These are phyloP conservation scores for Verticillium klebahnii DNA, from an alignment of 2,329 filamentous ascomycete genomes.

Conservation along the genomic window DNA sequence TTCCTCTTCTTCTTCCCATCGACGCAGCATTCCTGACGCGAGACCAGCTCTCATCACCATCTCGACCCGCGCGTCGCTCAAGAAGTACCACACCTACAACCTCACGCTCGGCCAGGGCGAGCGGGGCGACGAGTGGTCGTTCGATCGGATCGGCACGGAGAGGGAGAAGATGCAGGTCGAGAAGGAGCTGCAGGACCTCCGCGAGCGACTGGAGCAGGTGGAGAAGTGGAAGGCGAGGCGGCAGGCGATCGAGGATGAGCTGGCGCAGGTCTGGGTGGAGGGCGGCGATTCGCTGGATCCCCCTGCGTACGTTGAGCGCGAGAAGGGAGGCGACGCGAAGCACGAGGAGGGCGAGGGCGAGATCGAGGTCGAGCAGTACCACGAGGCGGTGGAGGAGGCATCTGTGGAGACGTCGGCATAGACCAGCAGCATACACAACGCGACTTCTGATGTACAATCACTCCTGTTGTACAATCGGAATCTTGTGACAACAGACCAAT, in stretches of 20 bases:
- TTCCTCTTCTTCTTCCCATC: not conserved
- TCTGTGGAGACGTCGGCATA: not conserved
- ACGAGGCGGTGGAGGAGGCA: not conserved
- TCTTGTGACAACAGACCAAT: not conserved
- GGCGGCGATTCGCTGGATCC: slow-evolving; percentile 42
- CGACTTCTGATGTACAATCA: not conserved
- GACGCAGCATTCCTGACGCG: slow-evolving; percentile 11
- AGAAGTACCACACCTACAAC: slow-evolving; percentile 93
- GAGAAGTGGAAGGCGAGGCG: slow-evolving; percentile 77
- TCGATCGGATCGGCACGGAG: slow-evolving; percentile 89
- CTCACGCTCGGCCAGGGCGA: slow-evolving; percentile 79
- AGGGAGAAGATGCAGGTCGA: slow-evolving; percentile 91
- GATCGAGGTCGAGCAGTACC: slow-evolving; percentile 2
- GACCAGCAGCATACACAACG: not conserved
- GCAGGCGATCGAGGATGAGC: slow-evolving; percentile 76
- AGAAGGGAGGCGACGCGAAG: slow-evolving; percentile 3
- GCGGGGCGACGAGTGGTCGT: slow-evolving; percentile 81
- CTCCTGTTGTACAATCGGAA: not conserved
- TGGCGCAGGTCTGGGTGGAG: slow-evolving; percentile 60
- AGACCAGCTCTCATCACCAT: slow-evolving; percentile 82
- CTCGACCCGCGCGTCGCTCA: slow-evolving; percentile 87
- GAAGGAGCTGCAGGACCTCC: slow-evolving; percentile 80
- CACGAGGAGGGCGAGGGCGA: not conserved
- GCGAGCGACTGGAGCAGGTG: slow-evolving; percentile 74
- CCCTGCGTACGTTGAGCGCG: slow-evolving; percentile 36